These are phyloP conservation scores for Chytriomyces confervae DNA, from an alignment of 192 early-diverging fungal species.

Conservation along the genomic window DNA sequence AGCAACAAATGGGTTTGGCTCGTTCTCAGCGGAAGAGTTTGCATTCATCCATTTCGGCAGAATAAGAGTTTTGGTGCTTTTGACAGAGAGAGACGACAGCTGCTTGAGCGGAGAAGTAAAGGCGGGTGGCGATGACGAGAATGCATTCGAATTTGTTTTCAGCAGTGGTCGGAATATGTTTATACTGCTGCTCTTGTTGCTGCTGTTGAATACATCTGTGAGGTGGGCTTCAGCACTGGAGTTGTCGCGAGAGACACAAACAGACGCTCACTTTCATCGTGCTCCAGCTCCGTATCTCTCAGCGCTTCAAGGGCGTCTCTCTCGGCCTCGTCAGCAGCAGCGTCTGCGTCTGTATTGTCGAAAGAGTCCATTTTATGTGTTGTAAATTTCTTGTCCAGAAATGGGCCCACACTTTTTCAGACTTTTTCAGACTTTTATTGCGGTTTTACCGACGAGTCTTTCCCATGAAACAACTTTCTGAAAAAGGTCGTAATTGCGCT, in stretches of 20 bases:
- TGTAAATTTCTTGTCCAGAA: too few species aligned
- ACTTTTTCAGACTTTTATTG: background rate
- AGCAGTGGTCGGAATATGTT: background rate
- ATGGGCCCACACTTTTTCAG: too few species aligned
- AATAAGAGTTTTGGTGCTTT: background rate
- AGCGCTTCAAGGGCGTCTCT: slow-evolving; percentile 29
- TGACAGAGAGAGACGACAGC: slow-evolving; percentile 20
- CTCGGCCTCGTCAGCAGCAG: slow-evolving; percentile 14
- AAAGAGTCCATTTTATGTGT: background rate
- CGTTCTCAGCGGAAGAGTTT: background rate
- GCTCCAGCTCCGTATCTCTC: slow-evolving; percentile 17
- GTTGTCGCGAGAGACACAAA: background rate
- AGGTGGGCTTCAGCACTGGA: background rate
- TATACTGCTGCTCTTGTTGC: background rate
- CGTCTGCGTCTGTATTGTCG: slow-evolving; percentile 4
- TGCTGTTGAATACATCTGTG: slow-evolving; percentile 18
- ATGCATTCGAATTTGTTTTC: background rate
- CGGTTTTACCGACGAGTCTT: background rate
- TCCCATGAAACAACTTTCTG: slow-evolving; percentile 11
- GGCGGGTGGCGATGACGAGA: slow-evolving; percentile 42
- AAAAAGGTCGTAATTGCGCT: background rate
- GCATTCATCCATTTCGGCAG: slow-evolving; percentile 10
- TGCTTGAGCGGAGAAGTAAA: slow-evolving; percentile 39
- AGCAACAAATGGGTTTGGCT: background rate
- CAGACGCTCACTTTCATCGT: background rate